Conservation (phyloP, 257 asterid species). For the Rehmannia glutinosa region DNA sequence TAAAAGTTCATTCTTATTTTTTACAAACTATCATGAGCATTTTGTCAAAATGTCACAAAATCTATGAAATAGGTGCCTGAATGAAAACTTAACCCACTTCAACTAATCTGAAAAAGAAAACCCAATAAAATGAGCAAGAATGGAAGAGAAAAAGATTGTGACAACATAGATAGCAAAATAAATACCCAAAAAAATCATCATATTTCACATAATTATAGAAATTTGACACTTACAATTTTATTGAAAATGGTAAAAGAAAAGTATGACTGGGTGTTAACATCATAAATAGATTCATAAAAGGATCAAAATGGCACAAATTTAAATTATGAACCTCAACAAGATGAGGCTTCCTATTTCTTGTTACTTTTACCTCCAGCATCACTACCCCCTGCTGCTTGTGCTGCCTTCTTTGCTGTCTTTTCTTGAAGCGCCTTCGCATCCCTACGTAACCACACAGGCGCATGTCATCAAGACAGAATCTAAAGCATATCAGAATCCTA, state of each 20-base stretch:
- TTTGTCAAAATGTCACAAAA: no score
- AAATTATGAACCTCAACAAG: not conserved
- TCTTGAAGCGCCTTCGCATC: slow-evolving; percentile 90
- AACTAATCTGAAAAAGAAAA: not conserved
- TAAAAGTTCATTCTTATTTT: no score
- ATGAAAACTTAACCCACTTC: not conserved
- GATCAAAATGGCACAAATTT: not conserved
- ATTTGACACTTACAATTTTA: not conserved
- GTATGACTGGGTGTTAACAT: not conserved
- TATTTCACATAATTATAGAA: not conserved
- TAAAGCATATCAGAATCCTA: not conserved
- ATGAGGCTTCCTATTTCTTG: slow-evolving; percentile 44
- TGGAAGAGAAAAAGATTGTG: not conserved
- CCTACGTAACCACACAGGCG: slow-evolving; percentile 27
- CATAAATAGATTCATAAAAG: not conserved
- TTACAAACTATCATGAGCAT: no score
- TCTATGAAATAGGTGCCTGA: no score
- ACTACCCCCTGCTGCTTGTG: slow-evolving; percentile 42
- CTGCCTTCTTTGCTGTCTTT: slow-evolving; percentile 74
- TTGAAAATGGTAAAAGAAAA: not conserved
- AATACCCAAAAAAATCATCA: not conserved
- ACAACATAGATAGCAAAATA: not conserved
- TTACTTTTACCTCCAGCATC: slow-evolving; percentile 62
- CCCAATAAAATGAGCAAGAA: not conserved
- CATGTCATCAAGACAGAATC: not conserved